Base-by-base conservation (phyloP, 768 basidiomycete genomes). In the Agrocybe praecox region DNA sequence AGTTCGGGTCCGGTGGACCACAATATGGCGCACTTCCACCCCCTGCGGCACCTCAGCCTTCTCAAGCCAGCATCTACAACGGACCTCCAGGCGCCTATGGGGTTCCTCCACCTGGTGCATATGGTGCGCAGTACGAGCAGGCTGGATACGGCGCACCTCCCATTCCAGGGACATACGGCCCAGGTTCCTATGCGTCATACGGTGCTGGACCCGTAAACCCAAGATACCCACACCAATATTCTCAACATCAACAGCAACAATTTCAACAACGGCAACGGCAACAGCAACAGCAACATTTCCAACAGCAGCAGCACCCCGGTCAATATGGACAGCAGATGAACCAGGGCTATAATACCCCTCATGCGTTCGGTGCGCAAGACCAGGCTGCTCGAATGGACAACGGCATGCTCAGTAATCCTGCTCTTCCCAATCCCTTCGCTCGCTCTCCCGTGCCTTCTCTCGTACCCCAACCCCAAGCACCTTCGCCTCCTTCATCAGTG, bases 131-230 rank as follows among this genome's bases (percentile, higher is more conserved):
- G 40, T 63, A 66, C 46, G 65, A 66, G 6, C 65, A 63, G 24
- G 59, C 65, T 34, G 65, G 62, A 17, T 66, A 58, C 24, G 65
- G 65, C 19, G 65, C 65, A 2, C 65, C 65, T 34, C 65, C 65
- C 36, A 56, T 66, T 12, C 65, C 65, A 17, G 65, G 65, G 26
- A 60, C 58, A 9, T 60, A 62, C 36, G 66, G 59, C 5, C 64
- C 66, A 17, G 64, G 64, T 17, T 58, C 64, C 5, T 67, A 67
- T 49, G 66, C 64, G 22, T 23, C 61, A 2, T 67, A 67, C 40
- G 62, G 62, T 17, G 48, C 48, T 15, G 49, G 58, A 42, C 58
- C 60, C 18, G 43, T 56, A 21, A 57, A 60, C 62, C 59, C 58
- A 26, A 58, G 55, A 59, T 54, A 58, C 58, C 53, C 36, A 43